phyloP scores from a whole-genome alignment of 352 stramenopile species.

The Globisporangium radiosum region DNA sequence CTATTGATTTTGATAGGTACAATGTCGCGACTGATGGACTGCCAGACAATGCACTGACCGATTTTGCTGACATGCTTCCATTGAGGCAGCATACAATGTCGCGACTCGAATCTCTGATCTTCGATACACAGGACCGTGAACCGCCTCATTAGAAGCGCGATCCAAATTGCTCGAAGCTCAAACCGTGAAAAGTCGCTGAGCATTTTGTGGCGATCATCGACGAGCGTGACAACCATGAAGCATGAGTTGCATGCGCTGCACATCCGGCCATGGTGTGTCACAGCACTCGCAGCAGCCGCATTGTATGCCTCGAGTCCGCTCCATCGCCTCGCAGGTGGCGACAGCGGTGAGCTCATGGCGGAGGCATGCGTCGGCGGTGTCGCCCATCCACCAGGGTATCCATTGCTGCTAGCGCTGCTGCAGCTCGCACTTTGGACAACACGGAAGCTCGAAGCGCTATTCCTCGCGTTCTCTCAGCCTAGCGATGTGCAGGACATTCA shows the following conservation, averaged over 20 bases:
- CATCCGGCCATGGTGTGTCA: conserved; percentile 20
- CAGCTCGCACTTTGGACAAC: conserved; percentile 8
- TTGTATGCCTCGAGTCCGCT: conserved; percentile 19
- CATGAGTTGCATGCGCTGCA: not conserved
- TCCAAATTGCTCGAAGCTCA: not conserved
- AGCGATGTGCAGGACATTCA: no score
- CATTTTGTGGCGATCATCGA: not conserved
- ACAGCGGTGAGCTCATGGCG: conserved; percentile 86
- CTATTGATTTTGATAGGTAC: no score
- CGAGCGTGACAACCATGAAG: not conserved
- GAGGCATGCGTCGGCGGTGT: conserved; percentile 89
- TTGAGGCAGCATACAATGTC: not conserved
- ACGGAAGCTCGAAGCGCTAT: conserved; percentile 3
- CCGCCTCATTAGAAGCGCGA: not conserved
- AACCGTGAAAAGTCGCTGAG: not conserved
- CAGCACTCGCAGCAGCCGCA: conserved; percentile 12
- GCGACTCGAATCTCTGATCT: not conserved
- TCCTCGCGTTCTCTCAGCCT: not conserved
- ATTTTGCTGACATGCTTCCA: no score
- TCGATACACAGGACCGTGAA: not conserved
- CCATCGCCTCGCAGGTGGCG: conserved; percentile 59
- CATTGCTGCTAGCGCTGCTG: conserved; percentile 79
- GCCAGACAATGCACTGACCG: no score
- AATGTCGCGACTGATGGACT: no score
- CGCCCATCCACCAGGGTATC: conserved; percentile 91